A percentile compares a stretch with the other conserved stretches of the same genome.
phyloP scores from a whole-genome alignment of 177 flowering plant genomes.

The Vitis hybrid region DNA sequence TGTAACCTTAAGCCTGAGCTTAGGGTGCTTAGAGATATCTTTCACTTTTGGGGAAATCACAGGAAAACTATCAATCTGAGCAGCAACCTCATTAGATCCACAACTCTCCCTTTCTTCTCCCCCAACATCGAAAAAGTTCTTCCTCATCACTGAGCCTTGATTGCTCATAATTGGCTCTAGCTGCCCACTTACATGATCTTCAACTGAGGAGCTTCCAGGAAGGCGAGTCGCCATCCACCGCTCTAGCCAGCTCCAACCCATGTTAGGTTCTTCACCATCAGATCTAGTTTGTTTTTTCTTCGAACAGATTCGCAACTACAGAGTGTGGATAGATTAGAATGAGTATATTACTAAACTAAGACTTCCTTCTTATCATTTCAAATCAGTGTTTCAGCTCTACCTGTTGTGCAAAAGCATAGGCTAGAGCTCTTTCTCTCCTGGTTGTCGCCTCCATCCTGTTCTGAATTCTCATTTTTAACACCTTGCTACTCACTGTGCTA shows the following conservation, averaged over 20 bases:
- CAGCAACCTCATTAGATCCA: conserved; percentile 77
- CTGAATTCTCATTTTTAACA: conserved; percentile 65
- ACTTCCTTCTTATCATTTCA: not conserved
- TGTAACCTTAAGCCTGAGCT: conserved; percentile 34
- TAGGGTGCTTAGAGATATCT: conserved; percentile 16
- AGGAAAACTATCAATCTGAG: conserved; percentile 28
- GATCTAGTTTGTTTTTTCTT: conserved; percentile 48
- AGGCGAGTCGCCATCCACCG: conserved; percentile 85
- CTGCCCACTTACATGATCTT: conserved; percentile 29
- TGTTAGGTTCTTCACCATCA: conserved; percentile 36
- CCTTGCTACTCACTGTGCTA: conserved; percentile 76
- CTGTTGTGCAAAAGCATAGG: conserved; percentile 93
- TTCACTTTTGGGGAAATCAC: conserved; percentile 11
- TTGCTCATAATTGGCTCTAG: conserved; percentile 22
- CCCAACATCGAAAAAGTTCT: conserved; percentile 34
- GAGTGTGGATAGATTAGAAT: not conserved
- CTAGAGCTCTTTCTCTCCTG: conserved; percentile 84
- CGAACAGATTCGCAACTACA: conserved; percentile 68
- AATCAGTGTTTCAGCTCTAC: conserved; percentile 27
- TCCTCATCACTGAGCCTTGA: conserved; percentile 16
- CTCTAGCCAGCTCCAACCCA: conserved; percentile 86
- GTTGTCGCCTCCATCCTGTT: conserved; percentile 77
- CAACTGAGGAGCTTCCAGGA: conserved; percentile 40
- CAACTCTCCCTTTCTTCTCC: conserved; percentile 79
- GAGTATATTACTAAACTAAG: not conserved